Conservation (phyloP, 2,329 filamentous ascomycete species). For the Beauveria varroae region DNA sequence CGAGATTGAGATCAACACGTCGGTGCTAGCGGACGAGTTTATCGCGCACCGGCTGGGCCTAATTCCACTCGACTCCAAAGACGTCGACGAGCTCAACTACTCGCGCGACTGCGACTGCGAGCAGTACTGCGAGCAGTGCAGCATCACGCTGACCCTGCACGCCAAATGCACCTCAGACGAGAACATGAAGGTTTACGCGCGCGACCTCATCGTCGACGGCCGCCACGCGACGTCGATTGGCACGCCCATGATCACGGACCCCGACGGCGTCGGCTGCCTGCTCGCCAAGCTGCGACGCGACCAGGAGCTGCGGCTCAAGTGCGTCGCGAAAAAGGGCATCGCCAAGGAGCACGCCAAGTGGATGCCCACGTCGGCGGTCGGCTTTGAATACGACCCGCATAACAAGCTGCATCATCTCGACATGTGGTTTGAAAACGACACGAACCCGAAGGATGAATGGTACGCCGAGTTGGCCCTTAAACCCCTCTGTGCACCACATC, state of each 20-base stretch:
- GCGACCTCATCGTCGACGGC: conserved; percentile 70
- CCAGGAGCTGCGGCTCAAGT: conserved; percentile 84
- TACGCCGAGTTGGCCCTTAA: conserved; percentile 28
- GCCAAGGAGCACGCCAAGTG: conserved; percentile 99
- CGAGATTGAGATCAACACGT: conserved; percentile 86
- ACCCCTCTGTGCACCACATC: no score
- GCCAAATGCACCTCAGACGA: conserved; percentile 80
- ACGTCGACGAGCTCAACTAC: conserved; percentile 76
- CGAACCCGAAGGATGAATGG: conserved; percentile 77
- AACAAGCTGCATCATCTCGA: conserved; percentile 91
- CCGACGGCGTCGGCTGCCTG: conserved; percentile 71
- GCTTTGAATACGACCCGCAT: conserved; percentile 96
- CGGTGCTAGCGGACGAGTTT: conserved; percentile 95
- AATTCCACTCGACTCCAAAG: conserved; percentile 77
- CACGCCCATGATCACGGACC: conserved; percentile 74
- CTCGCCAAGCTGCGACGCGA: conserved; percentile 86
- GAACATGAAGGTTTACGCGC: conserved; percentile 89
- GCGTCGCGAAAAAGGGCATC: conserved; percentile 96
- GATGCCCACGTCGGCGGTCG: conserved; percentile 85
- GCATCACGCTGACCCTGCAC: conserved; percentile 75
- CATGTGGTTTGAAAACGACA: conserved; percentile 78
- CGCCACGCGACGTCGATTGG: conserved; percentile 71
- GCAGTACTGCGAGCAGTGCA: conserved; percentile 87
- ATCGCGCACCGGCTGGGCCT: conserved; percentile 87
- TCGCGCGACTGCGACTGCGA: conserved; percentile 95